Percentiles rank a stretch among this genome's conserved stretches.
These are phyloP conservation scores for Solanum dulcamara DNA, from an alignment of 257 asterid genomes.

Conservation along the genomic window DNA sequence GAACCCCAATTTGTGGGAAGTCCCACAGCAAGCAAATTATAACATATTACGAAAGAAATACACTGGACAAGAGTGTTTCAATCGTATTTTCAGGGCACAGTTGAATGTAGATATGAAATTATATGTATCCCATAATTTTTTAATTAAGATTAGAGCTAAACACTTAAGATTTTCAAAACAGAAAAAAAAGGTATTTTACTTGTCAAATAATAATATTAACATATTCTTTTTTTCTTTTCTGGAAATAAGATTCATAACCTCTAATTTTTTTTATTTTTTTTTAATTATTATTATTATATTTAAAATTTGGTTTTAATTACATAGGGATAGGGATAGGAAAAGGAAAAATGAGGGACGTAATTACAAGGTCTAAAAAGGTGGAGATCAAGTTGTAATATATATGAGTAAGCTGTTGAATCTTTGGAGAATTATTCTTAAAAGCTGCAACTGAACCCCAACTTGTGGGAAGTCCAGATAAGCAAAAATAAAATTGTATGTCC, in stretches of 20 bases:
- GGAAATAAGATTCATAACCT: too few species aligned
- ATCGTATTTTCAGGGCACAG: too few species aligned
- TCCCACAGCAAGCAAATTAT: background rate
- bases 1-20: background rate
- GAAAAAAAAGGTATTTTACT: background rate
- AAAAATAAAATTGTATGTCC: background rate
- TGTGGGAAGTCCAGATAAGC: background rate
- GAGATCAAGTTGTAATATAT: background rate
- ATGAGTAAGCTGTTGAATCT: background rate
- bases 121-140: background rate
- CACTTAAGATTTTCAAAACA: background rate
- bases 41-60: too few species aligned
- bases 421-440: background rate
- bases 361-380: background rate
- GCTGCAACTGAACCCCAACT: background rate
- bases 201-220: background rate
- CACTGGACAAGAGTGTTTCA: too few species aligned
- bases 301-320: too few species aligned
- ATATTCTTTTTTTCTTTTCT: too few species aligned
- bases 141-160: background rate
- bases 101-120: background rate
- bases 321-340: background rate
- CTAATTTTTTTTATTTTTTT: too few species aligned
- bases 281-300: too few species aligned
- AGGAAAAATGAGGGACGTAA: too few species aligned